phyloP scores from a whole-genome alignment of 2,329 filamentous ascomycete species.

The Daldinia sp. region DNA sequence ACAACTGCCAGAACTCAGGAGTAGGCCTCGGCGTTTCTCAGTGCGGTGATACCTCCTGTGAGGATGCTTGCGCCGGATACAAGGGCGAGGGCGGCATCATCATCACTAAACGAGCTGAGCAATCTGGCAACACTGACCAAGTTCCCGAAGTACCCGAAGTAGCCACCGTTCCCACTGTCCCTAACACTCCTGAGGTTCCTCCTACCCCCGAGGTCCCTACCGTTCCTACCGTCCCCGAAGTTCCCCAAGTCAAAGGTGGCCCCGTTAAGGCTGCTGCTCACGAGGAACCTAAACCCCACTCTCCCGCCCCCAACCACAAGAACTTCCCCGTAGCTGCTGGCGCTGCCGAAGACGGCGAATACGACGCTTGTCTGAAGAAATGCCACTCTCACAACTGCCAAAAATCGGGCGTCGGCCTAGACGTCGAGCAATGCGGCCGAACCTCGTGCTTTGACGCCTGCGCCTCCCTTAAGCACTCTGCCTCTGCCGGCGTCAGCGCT shows the following conservation, averaged over 20 bases:
- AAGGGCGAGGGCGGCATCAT: neutral
- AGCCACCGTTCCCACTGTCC: too few relatives aligned
- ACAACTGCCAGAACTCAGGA: conserved; percentile 24
- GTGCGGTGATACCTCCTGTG: conserved; percentile 23
- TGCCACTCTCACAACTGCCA: conserved; percentile 30
- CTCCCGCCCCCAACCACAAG: neutral
- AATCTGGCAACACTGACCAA: neutral
- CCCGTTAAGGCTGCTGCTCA: neutral
- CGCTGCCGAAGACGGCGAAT: conserved; percentile 6
- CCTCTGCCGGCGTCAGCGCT: neutral
- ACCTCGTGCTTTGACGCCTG: conserved; percentile 20
- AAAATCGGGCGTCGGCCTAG: conserved; percentile 12
- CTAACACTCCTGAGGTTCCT: neutral
- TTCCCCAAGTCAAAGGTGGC: neutral
- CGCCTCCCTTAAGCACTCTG: neutral
- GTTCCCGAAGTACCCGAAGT: neutral
- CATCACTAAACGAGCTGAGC: neutral
- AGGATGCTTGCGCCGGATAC: conserved; percentile 11
- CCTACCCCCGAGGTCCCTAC: neutral
- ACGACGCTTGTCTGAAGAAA: conserved; percentile 18
- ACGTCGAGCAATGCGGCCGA: conserved; percentile 23
- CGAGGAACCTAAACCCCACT: neutral
- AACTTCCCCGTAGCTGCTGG: neutral
- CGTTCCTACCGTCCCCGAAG: neutral
- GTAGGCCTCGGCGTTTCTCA: conserved; percentile 13